phyloP scores from a whole-genome alignment of 2,329 filamentous ascomycete species.

The Cordyceps cateniannulata region DNA sequence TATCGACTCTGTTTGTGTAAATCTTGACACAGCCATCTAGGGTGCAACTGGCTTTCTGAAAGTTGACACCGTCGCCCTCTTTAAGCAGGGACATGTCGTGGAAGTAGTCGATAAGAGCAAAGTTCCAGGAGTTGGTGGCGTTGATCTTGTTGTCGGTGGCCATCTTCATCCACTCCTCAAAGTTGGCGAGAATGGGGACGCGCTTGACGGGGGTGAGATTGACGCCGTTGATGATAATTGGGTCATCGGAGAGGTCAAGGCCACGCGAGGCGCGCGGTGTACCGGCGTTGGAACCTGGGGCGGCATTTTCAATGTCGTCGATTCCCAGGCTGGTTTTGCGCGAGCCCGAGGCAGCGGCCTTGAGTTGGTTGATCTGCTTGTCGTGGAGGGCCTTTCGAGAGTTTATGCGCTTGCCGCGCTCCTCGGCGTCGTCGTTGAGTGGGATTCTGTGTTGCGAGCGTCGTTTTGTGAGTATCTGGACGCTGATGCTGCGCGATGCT shows the following conservation, averaged over 20 bases:
- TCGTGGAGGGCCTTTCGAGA: conserved; percentile 84
- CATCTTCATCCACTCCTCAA: conserved; percentile 99
- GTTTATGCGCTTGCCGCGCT: conserved; percentile 83
- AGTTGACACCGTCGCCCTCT: conserved; percentile 95
- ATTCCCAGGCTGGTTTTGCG: conserved; percentile 57
- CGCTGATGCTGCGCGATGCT: conserved; percentile 10
- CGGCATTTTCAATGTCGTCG: conserved; percentile 51
- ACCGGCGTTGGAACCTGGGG: conserved; percentile 46
- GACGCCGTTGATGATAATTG: conserved; percentile 61
- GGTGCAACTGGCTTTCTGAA: conserved; percentile 96
- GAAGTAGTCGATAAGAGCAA: conserved; percentile 99
- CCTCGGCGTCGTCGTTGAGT: conserved; percentile 88
- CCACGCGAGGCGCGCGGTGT: conserved; percentile 39
- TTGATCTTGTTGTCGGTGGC: conserved; percentile 99
- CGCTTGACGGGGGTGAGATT: conserved; percentile 94
- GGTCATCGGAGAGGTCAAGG: conserved; percentile 46
- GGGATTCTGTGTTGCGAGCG: conserved; percentile 59
- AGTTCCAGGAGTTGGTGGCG: conserved; percentile 97
- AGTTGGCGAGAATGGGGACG: conserved; percentile 92
- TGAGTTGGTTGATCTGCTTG: conserved; percentile 86
- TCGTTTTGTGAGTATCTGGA: background rate
- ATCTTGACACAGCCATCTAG: conserved; percentile 98
- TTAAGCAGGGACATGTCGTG: conserved; percentile 97
- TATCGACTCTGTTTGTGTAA: conserved; percentile 96
- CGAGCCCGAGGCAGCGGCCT: conserved; percentile 58